phyloP scores from a whole-genome alignment of 2,329 filamentous ascomycete species.

The Pseudocercospora musae region DNA sequence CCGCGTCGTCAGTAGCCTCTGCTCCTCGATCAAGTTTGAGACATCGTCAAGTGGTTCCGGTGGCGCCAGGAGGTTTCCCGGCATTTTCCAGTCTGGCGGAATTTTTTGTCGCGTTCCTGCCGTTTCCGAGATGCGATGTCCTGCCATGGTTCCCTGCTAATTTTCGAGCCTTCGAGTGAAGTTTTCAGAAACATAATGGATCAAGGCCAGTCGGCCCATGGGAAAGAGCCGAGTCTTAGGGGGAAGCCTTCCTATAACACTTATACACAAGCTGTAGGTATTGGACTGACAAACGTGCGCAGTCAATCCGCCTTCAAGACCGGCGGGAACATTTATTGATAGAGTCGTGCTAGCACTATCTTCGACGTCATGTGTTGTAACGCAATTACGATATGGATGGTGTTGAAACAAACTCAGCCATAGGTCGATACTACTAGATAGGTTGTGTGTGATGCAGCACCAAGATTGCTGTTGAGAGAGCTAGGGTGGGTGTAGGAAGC shows the following conservation, averaged over 20 bases:
- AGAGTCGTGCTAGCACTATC: background rate
- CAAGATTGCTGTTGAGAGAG: too few relatives aligned
- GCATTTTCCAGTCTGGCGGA: slow-evolving; percentile 42
- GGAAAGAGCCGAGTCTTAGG: background rate
- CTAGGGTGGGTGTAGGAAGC: too few relatives aligned
- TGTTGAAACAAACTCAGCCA: background rate
- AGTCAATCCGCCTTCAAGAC: background rate
- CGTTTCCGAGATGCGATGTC: slow-evolving; percentile 42
- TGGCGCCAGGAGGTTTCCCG: slow-evolving; percentile 42
- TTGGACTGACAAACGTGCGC: background rate
- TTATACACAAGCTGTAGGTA: background rate
- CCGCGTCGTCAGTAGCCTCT: slow-evolving; percentile 11
- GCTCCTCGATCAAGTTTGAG: slow-evolving; percentile 8
- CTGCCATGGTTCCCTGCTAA: slow-evolving; percentile 35
- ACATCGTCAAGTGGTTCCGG: slow-evolving; percentile 45
- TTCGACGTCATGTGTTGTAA: background rate
- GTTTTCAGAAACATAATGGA: background rate
- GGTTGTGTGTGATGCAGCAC: background rate
- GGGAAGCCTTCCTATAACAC: background rate
- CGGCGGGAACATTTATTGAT: background rate
- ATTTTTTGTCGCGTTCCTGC: slow-evolving; percentile 41
- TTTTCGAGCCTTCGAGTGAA: background rate
- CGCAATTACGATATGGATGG: background rate
- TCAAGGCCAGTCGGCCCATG: too few relatives aligned
- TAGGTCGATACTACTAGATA: background rate